phyloP scores from a whole-genome alignment of 176 grass and related monocot species.

The Paspalum vaginatum region DNA sequence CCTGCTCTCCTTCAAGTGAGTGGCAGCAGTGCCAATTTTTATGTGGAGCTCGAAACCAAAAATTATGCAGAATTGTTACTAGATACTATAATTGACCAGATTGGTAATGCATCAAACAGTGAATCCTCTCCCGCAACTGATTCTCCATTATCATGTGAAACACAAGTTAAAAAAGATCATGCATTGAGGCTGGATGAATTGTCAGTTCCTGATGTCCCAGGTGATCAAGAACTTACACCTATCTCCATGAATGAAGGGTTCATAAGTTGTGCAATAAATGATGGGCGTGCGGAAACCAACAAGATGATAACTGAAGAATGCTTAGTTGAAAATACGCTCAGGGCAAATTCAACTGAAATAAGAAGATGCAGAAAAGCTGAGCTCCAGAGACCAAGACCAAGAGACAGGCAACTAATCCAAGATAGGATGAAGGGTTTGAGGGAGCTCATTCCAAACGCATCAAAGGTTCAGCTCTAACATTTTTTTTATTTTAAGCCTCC shows the following conservation, averaged over 20 bases:
- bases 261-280: slow-evolving; percentile 25
- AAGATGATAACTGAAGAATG: slow-evolving; percentile 40
- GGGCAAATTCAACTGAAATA: slow-evolving; percentile 45
- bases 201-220: slow-evolving; percentile 24
- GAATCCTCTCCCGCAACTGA: slow-evolving; percentile 31
- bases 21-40: slow-evolving; percentile 21
- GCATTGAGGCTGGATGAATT: slow-evolving; percentile 28
- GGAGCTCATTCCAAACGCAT: slow-evolving; percentile 70
- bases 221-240: slow-evolving; percentile 38
- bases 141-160: slow-evolving; percentile 40
- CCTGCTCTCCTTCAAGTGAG: slow-evolving; percentile 28
- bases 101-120: slow-evolving; percentile 26
- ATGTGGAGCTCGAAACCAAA: slow-evolving; percentile 21
- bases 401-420: slow-evolving; percentile 84
- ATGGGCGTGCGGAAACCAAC: slow-evolving; percentile 14
- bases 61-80: slow-evolving; percentile 35
- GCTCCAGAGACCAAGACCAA: slow-evolving; percentile 60
- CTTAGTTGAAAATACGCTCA: slow-evolving; percentile 7
- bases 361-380: slow-evolving; percentile 43
- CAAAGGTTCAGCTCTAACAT: slow-evolving; percentile 52
- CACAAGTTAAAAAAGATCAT: slow-evolving; percentile 32
- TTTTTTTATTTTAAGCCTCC: slow-evolving; percentile 26
- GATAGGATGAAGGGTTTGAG: slow-evolving; percentile 77
- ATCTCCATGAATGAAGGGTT: slow-evolving; percentile 39
- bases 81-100: slow-evolving; percentile 39